These are phyloP conservation scores for Pleurotus cornucopiae DNA, from an alignment of 768 basidiomycete genomes.

Conservation along the genomic window DNA sequence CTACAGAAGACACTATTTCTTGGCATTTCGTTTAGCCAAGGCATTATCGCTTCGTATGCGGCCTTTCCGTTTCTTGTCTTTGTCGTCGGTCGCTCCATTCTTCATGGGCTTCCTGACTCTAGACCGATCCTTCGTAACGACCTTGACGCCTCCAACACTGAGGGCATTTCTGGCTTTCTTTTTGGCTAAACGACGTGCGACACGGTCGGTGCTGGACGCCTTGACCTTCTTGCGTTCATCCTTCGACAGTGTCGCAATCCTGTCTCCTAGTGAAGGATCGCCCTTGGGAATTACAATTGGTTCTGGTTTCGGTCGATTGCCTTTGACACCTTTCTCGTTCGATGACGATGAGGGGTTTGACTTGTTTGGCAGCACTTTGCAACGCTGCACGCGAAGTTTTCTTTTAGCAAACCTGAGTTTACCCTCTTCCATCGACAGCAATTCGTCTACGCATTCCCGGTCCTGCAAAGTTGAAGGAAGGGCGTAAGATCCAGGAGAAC, in stretches of 20 bases:
- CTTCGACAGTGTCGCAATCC: slow-evolving; percentile 73
- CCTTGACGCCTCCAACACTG: slow-evolving; percentile 20
- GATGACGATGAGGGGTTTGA: slow-evolving; percentile 17
- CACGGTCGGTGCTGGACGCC: slow-evolving; percentile 70
- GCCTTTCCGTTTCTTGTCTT: slow-evolving; percentile 24
- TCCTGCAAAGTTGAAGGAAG: slow-evolving; percentile 46
- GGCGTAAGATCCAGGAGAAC: neutral
- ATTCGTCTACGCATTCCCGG: slow-evolving; percentile 86
- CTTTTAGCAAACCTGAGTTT: slow-evolving; percentile 92
- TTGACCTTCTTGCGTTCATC: slow-evolving; percentile 85
- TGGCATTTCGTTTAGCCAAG: slow-evolving; percentile 49
- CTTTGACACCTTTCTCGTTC: slow-evolving; percentile 14
- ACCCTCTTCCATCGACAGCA: slow-evolving; percentile 71
- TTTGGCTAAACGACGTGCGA: slow-evolving; percentile 84
- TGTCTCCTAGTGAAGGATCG: slow-evolving; percentile 76
- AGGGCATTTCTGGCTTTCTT: slow-evolving; percentile 70
- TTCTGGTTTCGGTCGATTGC: slow-evolving; percentile 10
- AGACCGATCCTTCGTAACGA: slow-evolving; percentile 39
- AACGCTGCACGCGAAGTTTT: slow-evolving; percentile 85
- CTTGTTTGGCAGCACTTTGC: slow-evolving; percentile 65
- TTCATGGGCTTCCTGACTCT: slow-evolving; percentile 40
- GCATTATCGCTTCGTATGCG: slow-evolving; percentile 54
- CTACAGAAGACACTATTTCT: slow-evolving; percentile 35
- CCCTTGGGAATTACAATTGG: slow-evolving; percentile 57
- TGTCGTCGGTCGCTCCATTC: slow-evolving; percentile 17